Base-by-base conservation (phyloP, 176 grass and related monocot genomes). In the Triticum urartu region DNA sequence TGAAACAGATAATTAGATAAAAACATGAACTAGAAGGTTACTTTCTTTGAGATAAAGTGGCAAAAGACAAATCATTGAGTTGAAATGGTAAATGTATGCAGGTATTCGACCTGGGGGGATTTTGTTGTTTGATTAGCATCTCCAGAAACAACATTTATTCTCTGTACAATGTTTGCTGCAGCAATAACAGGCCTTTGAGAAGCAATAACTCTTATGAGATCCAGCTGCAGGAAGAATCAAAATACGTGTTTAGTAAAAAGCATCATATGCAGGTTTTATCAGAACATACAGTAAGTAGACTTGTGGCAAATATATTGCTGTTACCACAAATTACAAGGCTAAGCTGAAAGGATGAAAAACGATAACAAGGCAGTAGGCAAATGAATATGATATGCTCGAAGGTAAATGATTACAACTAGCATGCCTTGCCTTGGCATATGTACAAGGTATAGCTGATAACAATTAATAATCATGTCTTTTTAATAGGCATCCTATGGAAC, bases 201-300 rank as follows among this genome's bases (percentile, higher is more conserved):
- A 90, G 94, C 90, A 87, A 90, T 87, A 18, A 95, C 92, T 92
- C 84, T 98, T 58, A 98, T 95, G 72, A 98, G 89, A 88, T 98
- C 97, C 76, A 98, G 82, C 97, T 98, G 88, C 77, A 88, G 15
- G 22, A 90, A 79, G 26, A 79, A 84, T 64, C 22, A 6, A 54
- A 6, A 70, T 43, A 87, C 26, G 78, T 50, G 71, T 59, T 72
- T 54, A 66, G 47, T 59, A 82, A 80, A 80, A 72, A 80, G 47
- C 61, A 86, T 36, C 67, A 35, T 5, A 34, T 5, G 79, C 17
- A 45, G 33, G 73, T 76, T 76, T 48, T 54, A 76, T 45, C 11
- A 75, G 43, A 48, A 75, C 43, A 75, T 25, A 84, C n/a, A 43
- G 43, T 43, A 75, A 36, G 25, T 36, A 85, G 32, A 62, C 39